Percentiles rank a stretch among this genome's conserved stretches.
Conservation (phyloP, 352 stramenopile genomes). For the Phytophthora meadii region DNA sequence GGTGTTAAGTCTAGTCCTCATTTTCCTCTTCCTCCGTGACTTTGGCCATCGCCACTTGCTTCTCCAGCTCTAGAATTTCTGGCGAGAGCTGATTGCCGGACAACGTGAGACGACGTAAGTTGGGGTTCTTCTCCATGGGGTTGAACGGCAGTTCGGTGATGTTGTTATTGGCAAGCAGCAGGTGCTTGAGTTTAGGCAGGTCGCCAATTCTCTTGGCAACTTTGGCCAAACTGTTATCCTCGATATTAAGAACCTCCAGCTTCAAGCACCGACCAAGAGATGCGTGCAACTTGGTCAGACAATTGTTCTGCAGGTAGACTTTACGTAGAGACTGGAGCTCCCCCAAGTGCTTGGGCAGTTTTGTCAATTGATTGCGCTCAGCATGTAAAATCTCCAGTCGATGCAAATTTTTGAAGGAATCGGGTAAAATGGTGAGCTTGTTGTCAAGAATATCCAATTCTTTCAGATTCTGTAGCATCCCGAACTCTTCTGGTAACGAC, state of each 20-base stretch:
- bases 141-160: conserved; percentile 86
- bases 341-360: conserved; percentile 82
- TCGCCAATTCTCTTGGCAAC: conserved; percentile 87
- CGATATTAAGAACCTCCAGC: conserved; percentile 86
- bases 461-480: conserved; percentile 72
- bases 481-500: conserved; percentile 74
- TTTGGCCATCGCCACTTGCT: conserved; percentile 63
- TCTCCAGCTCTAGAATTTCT: conserved; percentile 69
- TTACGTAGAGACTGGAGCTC: conserved; percentile 72
- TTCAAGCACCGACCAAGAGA: conserved; percentile 78
- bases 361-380: conserved; percentile 75
- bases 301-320: conserved; percentile 88
- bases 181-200: conserved; percentile 77
- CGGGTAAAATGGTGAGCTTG: conserved; percentile 64
- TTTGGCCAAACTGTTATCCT: conserved; percentile 85
- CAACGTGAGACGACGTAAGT: conserved; percentile 82
- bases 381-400: conserved; percentile 86
- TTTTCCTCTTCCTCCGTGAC: conserved; percentile 64
- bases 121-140: conserved; percentile 67
- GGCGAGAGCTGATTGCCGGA: conserved; percentile 72
- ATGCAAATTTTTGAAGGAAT: conserved; percentile 67
- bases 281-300: conserved; percentile 78
- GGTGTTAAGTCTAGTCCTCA: conserved; percentile 20
- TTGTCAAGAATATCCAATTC: conserved; percentile 85
- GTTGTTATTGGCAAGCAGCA: conserved; percentile 87